A percentile compares a stretch with the other conserved stretches of the same genome.
phyloP scores from a whole-genome alignment of 176 grass and related monocot species.

The Luzula sylvatica region DNA sequence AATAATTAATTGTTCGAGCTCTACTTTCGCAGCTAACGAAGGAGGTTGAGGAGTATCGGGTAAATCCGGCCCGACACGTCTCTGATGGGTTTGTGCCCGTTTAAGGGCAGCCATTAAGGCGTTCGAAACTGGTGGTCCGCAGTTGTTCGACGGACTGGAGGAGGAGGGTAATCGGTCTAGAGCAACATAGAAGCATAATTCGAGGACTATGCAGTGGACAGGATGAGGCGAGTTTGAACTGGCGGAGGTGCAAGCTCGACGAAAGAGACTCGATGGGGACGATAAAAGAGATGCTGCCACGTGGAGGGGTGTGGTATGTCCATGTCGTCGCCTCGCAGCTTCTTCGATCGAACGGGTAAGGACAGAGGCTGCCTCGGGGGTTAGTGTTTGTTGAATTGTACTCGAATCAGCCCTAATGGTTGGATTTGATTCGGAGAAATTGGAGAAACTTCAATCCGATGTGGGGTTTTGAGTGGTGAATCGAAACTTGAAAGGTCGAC shows the following conservation, averaged over 20 bases:
- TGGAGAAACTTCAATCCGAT: too few relatives aligned
- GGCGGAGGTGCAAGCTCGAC: conserved; percentile 45
- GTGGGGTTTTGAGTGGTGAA: too few relatives aligned
- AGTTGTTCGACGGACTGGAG: background rate
- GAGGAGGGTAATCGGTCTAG: conserved; percentile 63
- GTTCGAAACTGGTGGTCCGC: conserved; percentile 56
- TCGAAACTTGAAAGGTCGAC: too few relatives aligned
- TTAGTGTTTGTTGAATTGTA: conserved; percentile 88
- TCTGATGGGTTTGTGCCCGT: conserved; percentile 80
- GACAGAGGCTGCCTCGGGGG: conserved; percentile 62
- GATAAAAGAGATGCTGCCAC: conserved; percentile 70
- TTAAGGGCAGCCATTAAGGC: conserved; percentile 79
- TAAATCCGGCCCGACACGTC: conserved; percentile 35
- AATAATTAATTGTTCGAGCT: conserved; percentile 78
- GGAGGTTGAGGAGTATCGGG: conserved; percentile 58
- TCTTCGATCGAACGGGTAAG: conserved; percentile 60
- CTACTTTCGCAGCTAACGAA: conserved; percentile 74
- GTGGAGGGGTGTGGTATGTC: conserved; percentile 76
- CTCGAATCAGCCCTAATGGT: conserved; percentile 85
- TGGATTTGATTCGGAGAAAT: too few relatives aligned
- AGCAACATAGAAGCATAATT: conserved; percentile 84
- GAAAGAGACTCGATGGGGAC: conserved; percentile 44
- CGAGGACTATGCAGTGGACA: conserved; percentile 71
- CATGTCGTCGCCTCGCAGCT: conserved; percentile 48
- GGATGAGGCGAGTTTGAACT: conserved; percentile 29